Percentiles rank a stretch among this genome's conserved stretches.
Evolutionary conservation across 371 early-diverging fungal genomes (phyloP).

Genomic region (Apophysomyces trapeziformis): DNA sequence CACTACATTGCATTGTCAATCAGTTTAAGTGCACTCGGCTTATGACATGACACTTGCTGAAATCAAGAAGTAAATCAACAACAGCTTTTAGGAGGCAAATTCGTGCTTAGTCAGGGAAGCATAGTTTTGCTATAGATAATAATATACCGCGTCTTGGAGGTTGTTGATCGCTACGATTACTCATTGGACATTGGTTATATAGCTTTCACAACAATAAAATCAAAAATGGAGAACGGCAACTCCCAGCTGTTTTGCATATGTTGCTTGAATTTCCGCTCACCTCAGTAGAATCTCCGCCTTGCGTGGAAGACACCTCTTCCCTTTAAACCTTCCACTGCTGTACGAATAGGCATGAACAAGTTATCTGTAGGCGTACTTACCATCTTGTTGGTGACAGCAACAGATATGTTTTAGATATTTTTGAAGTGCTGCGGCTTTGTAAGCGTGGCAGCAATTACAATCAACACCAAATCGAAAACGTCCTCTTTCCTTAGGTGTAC

Average conservation of each 20-base stretch:
- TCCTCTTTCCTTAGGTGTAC: no score
- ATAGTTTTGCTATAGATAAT: not conserved
- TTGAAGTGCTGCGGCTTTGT: no score
- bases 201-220: not conserved
- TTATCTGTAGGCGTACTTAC: no score
- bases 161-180: not conserved
- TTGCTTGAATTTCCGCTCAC: not conserved
- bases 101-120: not conserved
- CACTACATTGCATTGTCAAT: constrained; percentile 27
- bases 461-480: no score
- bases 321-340: no score
- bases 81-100: constrained; percentile 7
- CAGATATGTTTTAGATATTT: no score
- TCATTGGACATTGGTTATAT: not conserved
- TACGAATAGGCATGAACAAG: no score
- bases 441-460: no score
- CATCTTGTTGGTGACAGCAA: no score
- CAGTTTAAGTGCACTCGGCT: not conserved
- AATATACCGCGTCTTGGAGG: not conserved
- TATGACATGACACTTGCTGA: constrained; percentile 20
- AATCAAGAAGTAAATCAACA: constrained; percentile 28
- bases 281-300: no score
- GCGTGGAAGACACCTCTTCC: no score
- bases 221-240: not conserved
- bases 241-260: not conserved